Conservation (phyloP, 2,329 filamentous ascomycete species). For the Sclerotinia sclerotiorum region DNA sequence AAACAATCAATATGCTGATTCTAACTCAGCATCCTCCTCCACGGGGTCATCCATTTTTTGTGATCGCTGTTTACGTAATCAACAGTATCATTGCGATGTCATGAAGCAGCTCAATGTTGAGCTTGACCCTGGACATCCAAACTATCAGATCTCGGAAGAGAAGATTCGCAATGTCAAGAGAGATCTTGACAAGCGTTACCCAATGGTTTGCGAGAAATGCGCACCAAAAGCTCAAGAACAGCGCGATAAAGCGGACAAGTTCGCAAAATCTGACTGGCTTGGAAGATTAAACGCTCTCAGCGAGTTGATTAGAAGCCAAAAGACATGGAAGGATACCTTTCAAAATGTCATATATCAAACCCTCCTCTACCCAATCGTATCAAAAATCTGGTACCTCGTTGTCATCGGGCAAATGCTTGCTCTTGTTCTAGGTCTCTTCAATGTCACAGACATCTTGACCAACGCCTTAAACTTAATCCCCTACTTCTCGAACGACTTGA, state of each 20-base stretch:
- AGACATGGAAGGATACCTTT: slow-evolving; percentile 21
- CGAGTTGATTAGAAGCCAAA: slow-evolving; percentile 15
- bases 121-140: slow-evolving; percentile 61
- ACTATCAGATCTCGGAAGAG: slow-evolving; percentile 65
- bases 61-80: slow-evolving; percentile 81
- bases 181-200: slow-evolving; percentile 78
- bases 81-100: slow-evolving; percentile 73
- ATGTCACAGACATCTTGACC: slow-evolving; percentile 8
- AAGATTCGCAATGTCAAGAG: slow-evolving; percentile 66
- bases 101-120: slow-evolving; percentile 79
- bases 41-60: slow-evolving; percentile 56
- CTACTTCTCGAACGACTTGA: neutral
- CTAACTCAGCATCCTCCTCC: slow-evolving; percentile 34
- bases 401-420: slow-evolving; percentile 36
- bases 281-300: slow-evolving; percentile 52
- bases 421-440: slow-evolving; percentile 29
- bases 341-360: slow-evolving; percentile 17
- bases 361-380: slow-evolving; percentile 27
- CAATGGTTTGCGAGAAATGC: slow-evolving; percentile 82
- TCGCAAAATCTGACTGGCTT: slow-evolving; percentile 50
- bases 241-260: slow-evolving; percentile 72
- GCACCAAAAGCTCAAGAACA: slow-evolving; percentile 69
- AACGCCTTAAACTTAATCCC: slow-evolving; percentile 4
- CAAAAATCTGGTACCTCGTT: slow-evolving; percentile 34
- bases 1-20: slow-evolving; percentile 49